phyloP scores from a whole-genome alignment of 2,329 filamentous ascomycete genomes.

The Cytospora chrysosperma region DNA sequence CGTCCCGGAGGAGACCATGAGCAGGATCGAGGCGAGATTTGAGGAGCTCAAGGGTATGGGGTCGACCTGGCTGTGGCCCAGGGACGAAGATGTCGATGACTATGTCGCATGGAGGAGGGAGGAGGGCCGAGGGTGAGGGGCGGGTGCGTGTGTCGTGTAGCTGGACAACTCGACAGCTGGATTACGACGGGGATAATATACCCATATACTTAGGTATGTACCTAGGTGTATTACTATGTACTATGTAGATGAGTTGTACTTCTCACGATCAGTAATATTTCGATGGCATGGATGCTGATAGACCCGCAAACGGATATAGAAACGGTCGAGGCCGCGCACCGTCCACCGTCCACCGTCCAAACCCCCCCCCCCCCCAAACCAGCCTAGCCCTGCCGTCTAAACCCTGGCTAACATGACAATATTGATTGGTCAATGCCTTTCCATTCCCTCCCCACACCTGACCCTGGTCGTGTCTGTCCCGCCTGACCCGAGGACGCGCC shows the following conservation, averaged over 20 bases:
- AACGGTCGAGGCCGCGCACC: too few relatives aligned
- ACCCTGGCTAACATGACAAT: too few relatives aligned
- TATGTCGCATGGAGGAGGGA: slow-evolving; percentile 30
- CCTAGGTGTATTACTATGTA: too few relatives aligned
- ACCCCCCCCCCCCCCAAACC: not conserved
- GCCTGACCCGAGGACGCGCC: too few relatives aligned
- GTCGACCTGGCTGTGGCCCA: slow-evolving; percentile 40
- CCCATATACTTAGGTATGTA: not conserved
- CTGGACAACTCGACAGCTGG: not conserved
- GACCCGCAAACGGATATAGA: too few relatives aligned
- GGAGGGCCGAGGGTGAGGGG: not conserved
- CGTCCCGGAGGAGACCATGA: slow-evolving; percentile 35
- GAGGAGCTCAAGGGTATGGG: slow-evolving; percentile 29
- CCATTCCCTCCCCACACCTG: not conserved
- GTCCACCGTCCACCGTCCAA: too few relatives aligned
- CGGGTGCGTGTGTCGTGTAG: not conserved
- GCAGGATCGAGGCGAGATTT: slow-evolving; percentile 32
- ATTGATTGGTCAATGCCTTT: not conserved
- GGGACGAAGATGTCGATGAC: slow-evolving; percentile 35
- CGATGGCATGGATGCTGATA: too few relatives aligned
- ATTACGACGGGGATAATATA: not conserved
- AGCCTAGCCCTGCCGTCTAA: not conserved
- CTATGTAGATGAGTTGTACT: too few relatives aligned
- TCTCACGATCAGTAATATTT: too few relatives aligned
- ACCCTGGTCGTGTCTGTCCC: too few relatives aligned